Percentiles rank a stretch among this genome's conserved stretches.
Conservation (phyloP, 2,329 filamentous ascomycete species). For the Alternaria longipes region DNA sequence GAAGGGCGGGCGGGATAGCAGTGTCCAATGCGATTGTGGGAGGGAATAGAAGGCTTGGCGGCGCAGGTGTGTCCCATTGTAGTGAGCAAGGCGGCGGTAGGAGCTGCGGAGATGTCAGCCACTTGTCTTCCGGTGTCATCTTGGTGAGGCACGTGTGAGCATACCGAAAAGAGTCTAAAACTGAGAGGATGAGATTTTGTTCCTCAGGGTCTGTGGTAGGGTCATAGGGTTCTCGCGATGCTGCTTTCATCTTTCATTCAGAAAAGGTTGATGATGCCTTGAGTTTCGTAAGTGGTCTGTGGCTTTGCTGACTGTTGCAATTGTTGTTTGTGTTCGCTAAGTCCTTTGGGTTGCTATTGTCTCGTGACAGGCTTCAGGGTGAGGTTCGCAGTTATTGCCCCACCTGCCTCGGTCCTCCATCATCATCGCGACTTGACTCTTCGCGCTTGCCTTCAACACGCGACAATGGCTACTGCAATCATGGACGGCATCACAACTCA, state of each 20-base stretch:
- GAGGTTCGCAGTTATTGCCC: slow-evolving; percentile 13
- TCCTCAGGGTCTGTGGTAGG: slow-evolving; percentile 81
- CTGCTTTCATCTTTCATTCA: slow-evolving; percentile 32
- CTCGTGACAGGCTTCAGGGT: background rate
- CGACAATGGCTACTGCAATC: slow-evolving; percentile 30
- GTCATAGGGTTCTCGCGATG: slow-evolving; percentile 71
- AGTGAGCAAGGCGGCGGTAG: slow-evolving; percentile 85
- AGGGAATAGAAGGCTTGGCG: slow-evolving; percentile 94
- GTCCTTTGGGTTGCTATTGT: background rate
- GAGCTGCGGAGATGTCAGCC: slow-evolving; percentile 63
- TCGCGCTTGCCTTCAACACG: background rate
- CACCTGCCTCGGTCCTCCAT: slow-evolving; percentile 2
- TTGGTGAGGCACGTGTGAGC: background rate
- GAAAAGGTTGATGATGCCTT: background rate
- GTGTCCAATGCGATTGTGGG: slow-evolving; percentile 81
- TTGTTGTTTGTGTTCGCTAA: background rate
- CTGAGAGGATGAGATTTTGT: slow-evolving; percentile 77
- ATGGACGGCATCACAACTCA: slow-evolving; percentile 26
- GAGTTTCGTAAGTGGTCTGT: background rate
- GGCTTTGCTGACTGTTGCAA: background rate
- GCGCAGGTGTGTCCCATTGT: slow-evolving; percentile 88
- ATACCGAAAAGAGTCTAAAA: slow-evolving; percentile 89
- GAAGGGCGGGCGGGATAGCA: slow-evolving; percentile 84
- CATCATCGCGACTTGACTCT: slow-evolving; percentile 3
- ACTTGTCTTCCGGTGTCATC: too few species aligned